Conservation (phyloP, 306 rosid species). For the Lotus japonicus region DNA sequence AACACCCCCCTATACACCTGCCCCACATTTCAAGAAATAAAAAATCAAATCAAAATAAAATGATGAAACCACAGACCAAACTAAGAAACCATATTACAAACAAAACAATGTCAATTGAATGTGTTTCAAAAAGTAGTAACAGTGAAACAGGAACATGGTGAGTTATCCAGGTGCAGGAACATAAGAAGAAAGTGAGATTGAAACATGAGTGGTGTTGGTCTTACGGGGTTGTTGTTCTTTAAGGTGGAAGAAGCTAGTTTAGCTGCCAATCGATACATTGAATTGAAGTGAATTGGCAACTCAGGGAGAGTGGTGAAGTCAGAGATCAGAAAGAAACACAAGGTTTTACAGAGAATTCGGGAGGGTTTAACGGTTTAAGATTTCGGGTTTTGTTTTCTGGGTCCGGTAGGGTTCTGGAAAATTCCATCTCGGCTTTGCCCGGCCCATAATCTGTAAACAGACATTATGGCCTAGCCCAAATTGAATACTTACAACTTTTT, state of each 20-base stretch:
- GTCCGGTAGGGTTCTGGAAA: too few relatives aligned
- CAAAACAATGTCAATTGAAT: background rate
- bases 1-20: constrained; percentile 44
- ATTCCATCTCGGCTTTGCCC: too few relatives aligned
- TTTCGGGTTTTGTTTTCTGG: too few relatives aligned
- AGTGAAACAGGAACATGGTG: background rate
- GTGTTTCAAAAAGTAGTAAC: background rate
- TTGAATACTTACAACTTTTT: too few relatives aligned
- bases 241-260: constrained; percentile 55
- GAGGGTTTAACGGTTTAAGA: constrained; percentile 23
- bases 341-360: constrained; percentile 12
- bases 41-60: background rate
- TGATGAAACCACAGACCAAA: background rate
- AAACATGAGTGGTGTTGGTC: background rate
- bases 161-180: background rate
- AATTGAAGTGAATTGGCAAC: background rate
- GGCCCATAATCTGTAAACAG: too few relatives aligned
- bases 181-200: background rate
- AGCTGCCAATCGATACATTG: constrained; percentile 75
- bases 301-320: background rate
- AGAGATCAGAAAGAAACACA: background rate
- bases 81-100: background rate
- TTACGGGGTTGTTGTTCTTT: constrained; percentile 55
- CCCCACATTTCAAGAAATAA: background rate
- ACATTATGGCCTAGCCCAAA: too few relatives aligned